Conservation (phyloP, 805 yeast genomes). For the Saccharomycopsis sp. region DNA sequence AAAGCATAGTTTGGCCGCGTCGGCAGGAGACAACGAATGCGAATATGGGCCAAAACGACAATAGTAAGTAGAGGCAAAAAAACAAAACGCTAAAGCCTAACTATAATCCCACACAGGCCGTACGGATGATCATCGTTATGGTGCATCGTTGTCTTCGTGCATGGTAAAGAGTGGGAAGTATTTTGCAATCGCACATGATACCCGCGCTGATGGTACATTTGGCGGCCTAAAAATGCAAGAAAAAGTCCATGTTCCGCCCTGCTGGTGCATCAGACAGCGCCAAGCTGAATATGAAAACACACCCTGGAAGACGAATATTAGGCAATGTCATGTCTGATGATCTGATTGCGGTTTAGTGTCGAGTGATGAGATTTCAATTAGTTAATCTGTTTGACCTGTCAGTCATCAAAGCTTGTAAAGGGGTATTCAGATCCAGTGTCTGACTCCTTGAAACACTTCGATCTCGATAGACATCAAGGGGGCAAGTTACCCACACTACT, state of each 20-base stretch:
- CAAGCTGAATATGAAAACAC: not conserved
- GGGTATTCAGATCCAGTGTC: no score
- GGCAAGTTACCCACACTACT: no score
- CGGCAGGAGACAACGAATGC: not conserved
- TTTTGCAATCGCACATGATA: slow-evolving; percentile 2
- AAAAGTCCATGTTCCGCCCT: not conserved
- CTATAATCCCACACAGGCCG: not conserved
- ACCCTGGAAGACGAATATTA: no score
- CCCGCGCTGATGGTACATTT: not conserved
- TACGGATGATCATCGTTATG: not conserved
- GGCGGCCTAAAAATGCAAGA: no score
- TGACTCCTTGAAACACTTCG: no score
- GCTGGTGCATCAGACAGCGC: not conserved
- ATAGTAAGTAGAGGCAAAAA: no score
- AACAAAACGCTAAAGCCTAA: not conserved
- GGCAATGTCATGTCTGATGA: not conserved
- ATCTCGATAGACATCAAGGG: no score
- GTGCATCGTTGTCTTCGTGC: not conserved
- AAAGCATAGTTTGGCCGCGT: not conserved
- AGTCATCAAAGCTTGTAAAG: no score
- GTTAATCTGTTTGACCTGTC: not conserved
- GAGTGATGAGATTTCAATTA: no score
- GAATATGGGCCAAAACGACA: no score
- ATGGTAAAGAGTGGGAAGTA: not conserved
- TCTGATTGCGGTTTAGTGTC: not conserved